Evolutionary conservation across 2,329 filamentous ascomycete species (phyloP).

Genomic region (Periconia sp.): DNA sequence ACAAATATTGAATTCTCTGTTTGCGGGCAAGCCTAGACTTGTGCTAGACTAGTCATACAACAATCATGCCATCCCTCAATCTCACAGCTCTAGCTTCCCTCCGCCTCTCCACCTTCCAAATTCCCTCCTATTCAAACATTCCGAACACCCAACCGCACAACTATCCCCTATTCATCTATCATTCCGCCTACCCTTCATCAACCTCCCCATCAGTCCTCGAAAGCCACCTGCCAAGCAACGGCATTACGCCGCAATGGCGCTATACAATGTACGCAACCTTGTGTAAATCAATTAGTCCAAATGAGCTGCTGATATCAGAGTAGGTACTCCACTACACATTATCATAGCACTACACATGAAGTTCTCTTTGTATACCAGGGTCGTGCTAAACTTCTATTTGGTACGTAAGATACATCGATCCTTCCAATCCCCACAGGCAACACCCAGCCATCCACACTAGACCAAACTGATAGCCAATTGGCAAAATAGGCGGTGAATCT

Average conservation of each 20-base stretch:
- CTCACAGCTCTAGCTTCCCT: slow-evolving; percentile 58
- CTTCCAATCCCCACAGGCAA: too few species aligned
- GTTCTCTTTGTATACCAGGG: slow-evolving; percentile 66
- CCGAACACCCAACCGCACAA: slow-evolving; percentile 71
- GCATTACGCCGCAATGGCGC: slow-evolving; percentile 67
- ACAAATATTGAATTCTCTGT: too few species aligned
- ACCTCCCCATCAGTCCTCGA: slow-evolving; percentile 60
- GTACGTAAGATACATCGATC: too few species aligned
- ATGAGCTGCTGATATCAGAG: too few species aligned
- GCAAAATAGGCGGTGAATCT: slow-evolving; percentile 66
- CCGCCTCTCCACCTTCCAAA: slow-evolving; percentile 63
- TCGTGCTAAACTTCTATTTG: slow-evolving; percentile 67
- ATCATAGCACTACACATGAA: slow-evolving; percentile 71
- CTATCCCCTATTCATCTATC: slow-evolving; percentile 71
- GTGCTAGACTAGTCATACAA: too few species aligned
- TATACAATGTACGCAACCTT: slow-evolving; percentile 70
- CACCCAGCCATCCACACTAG: too few species aligned
- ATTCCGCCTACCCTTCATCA: slow-evolving; percentile 58
- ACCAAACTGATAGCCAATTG: too few species aligned
- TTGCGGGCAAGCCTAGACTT: too few species aligned
- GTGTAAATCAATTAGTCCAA: too few species aligned
- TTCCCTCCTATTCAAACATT: slow-evolving; percentile 61
- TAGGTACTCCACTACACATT: too few species aligned
- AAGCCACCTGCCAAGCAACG: slow-evolving; percentile 58
- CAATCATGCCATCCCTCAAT: slow-evolving; percentile 19